phyloP scores from a whole-genome alignment of 495 filamentous ascomycete genomes.

The Baudoinia panamericana region DNA sequence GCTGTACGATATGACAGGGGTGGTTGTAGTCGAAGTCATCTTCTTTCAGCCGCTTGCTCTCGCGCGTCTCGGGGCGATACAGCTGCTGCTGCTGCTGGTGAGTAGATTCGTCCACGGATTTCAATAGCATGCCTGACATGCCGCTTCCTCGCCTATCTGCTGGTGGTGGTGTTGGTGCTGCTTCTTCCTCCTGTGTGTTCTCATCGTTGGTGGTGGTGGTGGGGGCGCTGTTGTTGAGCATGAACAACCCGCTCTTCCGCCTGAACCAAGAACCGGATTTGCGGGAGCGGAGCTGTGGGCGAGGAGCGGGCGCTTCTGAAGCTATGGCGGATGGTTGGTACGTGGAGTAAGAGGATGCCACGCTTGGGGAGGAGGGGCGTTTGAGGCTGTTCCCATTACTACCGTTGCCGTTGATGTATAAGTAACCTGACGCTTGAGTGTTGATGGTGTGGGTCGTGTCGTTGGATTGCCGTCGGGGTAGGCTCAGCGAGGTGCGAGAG shows the following conservation, averaged over 20 bases:
- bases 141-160: no score
- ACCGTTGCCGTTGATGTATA: background rate
- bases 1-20: no score
- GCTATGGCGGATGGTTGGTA: constrained; percentile 13
- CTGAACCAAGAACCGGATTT: constrained; percentile 19
- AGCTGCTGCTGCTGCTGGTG: no score
- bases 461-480: constrained; percentile 2
- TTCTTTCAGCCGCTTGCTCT: constrained; percentile 13
- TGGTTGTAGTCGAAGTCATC: no score
- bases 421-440: background rate
- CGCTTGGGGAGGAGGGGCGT: constrained; percentile 12
- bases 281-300: constrained; percentile 4
- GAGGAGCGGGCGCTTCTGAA: background rate
- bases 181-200: no score
- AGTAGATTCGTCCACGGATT: constrained; percentile 13
- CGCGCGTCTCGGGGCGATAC: constrained; percentile 13
- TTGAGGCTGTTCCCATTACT: constrained; percentile 5
- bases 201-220: no score
- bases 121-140: no score
- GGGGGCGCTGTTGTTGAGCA: constrained; percentile 9
- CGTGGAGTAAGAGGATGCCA: constrained; percentile 3
- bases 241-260: constrained; percentile 27
- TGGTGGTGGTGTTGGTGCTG: no score
- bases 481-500: constrained; percentile 10
- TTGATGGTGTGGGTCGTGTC: background rate